A percentile compares a stretch with the other conserved stretches of the same genome.
Conservation (phyloP, 352 stramenopile species). For the Aphanomyces invadans region DNA sequence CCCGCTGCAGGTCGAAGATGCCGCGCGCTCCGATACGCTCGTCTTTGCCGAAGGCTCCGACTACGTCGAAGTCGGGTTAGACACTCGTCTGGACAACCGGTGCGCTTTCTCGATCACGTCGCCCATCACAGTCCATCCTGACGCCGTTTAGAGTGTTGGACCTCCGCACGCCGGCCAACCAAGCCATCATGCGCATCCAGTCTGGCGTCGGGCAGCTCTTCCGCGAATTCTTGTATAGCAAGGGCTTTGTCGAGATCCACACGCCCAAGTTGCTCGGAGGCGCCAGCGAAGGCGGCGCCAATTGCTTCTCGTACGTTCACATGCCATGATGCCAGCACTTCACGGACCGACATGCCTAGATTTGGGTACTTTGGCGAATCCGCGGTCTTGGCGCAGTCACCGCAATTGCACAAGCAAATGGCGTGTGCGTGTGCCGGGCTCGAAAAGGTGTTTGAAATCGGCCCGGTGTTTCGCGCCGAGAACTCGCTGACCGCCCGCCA, state of each 20-base stretch:
- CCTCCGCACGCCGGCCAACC: slow-evolving; percentile 96
- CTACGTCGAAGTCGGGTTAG: slow-evolving; percentile 81
- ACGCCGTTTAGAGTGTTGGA: slow-evolving; percentile 77
- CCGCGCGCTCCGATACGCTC: slow-evolving; percentile 78
- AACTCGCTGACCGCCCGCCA: slow-evolving; percentile 99
- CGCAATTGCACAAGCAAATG: slow-evolving; percentile 99
- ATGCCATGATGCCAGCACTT: neutral
- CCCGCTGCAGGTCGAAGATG: slow-evolving; percentile 94
- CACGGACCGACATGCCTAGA: neutral
- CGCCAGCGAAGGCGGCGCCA: slow-evolving; percentile 94
- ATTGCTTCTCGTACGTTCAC: slow-evolving; percentile 88
- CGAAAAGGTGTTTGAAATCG: slow-evolving; percentile 98
- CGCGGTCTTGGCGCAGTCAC: slow-evolving; percentile 94
- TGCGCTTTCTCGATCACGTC: slow-evolving; percentile 28
- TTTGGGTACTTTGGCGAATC: slow-evolving; percentile 98
- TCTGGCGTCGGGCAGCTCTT: slow-evolving; percentile 95
- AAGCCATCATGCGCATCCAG: slow-evolving; percentile 98
- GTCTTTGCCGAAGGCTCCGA: slow-evolving; percentile 75
- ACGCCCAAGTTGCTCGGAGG: slow-evolving; percentile 97
- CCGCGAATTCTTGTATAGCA: slow-evolving; percentile 91
- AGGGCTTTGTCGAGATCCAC: slow-evolving; percentile 99
- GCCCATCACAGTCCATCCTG: neutral
- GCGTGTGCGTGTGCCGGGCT: slow-evolving; percentile 95
- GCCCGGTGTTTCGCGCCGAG: slow-evolving; percentile 98
- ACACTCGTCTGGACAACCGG: slow-evolving; percentile 94